phyloP scores from a whole-genome alignment of 2,329 filamentous ascomycete genomes.

The Fusarium oxysporum region DNA sequence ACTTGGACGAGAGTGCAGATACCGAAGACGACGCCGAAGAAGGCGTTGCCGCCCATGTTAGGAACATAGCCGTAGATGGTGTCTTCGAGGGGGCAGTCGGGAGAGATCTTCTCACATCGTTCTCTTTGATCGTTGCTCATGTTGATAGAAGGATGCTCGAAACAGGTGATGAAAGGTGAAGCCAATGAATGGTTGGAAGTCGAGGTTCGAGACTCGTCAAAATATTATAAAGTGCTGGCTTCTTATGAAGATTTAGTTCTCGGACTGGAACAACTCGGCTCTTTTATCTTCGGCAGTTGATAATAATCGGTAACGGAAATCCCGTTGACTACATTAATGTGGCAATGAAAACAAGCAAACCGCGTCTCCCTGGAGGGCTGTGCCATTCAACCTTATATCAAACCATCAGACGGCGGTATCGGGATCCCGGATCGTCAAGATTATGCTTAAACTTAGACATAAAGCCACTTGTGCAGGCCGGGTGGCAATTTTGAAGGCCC shows the following conservation, averaged over 20 bases:
- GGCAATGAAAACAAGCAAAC: not conserved
- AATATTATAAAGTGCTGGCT: not conserved
- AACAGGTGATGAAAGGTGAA: accelerated
- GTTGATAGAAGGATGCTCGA: accelerated
- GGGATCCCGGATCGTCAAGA: not conserved
- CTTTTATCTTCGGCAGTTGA: not conserved
- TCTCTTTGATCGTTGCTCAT: not conserved
- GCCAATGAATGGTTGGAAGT: accelerated
- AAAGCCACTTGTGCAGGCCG: not conserved
- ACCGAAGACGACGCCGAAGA: not conserved
- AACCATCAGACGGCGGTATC: not conserved
- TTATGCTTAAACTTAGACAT: conserved; percentile 2
- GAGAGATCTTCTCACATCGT: not conserved
- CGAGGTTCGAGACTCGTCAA: accelerated
- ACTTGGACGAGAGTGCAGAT: not conserved
- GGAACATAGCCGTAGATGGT: not conserved
- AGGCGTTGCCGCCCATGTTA: not conserved
- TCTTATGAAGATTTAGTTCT: not conserved
- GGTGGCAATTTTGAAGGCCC: not conserved
- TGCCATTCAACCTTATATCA: not conserved
- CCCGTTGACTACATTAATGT: not conserved
- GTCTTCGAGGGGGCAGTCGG: not conserved
- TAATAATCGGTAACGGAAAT: not conserved
- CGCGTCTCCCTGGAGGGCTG: not conserved
- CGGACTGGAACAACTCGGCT: accelerated